These are phyloP conservation scores for Chrysanthemum seticuspe DNA, from an alignment of 129 eudicot genomes.

Conservation along the genomic window DNA sequence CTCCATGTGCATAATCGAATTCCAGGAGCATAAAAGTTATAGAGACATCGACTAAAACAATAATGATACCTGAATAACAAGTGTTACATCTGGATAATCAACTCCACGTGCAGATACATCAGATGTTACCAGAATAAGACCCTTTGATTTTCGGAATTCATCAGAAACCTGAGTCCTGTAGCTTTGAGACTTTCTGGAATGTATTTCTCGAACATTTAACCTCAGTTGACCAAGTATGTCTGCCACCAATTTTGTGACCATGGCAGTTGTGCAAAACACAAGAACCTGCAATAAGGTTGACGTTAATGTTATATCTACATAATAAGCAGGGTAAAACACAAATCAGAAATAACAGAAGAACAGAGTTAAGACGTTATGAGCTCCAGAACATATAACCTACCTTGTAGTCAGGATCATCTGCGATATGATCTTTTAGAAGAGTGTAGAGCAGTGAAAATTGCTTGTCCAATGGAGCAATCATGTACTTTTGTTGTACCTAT, in stretches of 20 bases:
- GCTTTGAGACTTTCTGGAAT: conserved; percentile 93
- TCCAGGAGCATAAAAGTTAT: conserved; percentile 11
- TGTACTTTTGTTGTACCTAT: conserved; percentile 80
- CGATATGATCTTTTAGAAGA: conserved; percentile 77
- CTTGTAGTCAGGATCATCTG: conserved; percentile 86
- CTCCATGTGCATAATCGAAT: neutral
- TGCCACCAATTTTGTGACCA: conserved; percentile 90
- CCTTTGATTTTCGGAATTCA: conserved; percentile 90
- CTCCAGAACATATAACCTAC: conserved; percentile 31
- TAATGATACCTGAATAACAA: conserved; percentile 77
- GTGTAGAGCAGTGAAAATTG: conserved; percentile 76
- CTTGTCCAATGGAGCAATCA: conserved; percentile 79
- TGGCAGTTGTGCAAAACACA: conserved; percentile 98
- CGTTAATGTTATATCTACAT: neutral
- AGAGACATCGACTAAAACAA: neutral
- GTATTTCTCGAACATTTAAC: conserved; percentile 90
- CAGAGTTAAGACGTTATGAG: neutral
- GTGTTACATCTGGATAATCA: conserved; percentile 98
- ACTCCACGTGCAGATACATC: conserved; percentile 99
- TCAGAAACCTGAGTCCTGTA: conserved; percentile 90
- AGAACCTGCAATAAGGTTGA: conserved; percentile 55
- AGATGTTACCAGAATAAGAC: conserved; percentile 93
- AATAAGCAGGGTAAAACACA: neutral
- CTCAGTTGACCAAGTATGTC: conserved; percentile 76
- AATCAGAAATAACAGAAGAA: neutral